Percentiles rank a stretch among this genome's conserved stretches.
Evolutionary conservation across 176 grass and related monocot genomes (phyloP).

Genomic region (Pharus latifolius): DNA sequence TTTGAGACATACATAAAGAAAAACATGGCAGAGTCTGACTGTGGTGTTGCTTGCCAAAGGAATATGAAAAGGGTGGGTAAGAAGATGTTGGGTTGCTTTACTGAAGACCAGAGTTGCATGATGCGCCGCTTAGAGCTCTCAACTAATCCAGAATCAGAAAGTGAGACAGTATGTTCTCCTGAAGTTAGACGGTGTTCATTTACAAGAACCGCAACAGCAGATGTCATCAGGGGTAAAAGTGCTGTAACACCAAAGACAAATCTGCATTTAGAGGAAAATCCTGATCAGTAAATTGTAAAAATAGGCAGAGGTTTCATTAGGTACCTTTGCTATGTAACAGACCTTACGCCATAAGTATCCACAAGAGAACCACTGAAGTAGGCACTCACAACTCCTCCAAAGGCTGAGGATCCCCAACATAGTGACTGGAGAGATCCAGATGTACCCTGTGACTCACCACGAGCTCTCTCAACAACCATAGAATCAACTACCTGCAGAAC

Average conservation of each 20-base stretch:
- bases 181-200: conserved; percentile 49
- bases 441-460: conserved; percentile 84
- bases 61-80: conserved; percentile 89
- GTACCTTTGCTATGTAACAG: conserved; percentile 9
- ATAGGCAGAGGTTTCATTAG: background rate
- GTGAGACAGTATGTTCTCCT: conserved; percentile 21
- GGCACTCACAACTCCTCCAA: conserved; percentile 86
- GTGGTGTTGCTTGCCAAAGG: conserved; percentile 97
- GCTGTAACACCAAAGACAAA: conserved; percentile 91
- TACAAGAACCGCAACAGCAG: conserved; percentile 85
- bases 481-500: conserved; percentile 78
- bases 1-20: conserved; percentile 64
- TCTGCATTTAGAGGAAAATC: conserved; percentile 28
- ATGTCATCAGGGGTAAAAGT: conserved; percentile 86
- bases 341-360: conserved; percentile 88
- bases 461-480: conserved; percentile 98
- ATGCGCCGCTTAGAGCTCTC: conserved; percentile 59
- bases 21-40: conserved; percentile 94
- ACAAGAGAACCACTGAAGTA: conserved; percentile 95
- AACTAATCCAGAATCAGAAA: conserved; percentile 46
- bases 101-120: conserved; percentile 68
- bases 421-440: conserved; percentile 95
- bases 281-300: conserved; percentile 15
- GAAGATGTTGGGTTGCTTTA: conserved; percentile 81
- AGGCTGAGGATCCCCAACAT: conserved; percentile 92